Conservation (phyloP, 1,284 basidiomycete genomes). For the Rhodotorula sp. region DNA sequence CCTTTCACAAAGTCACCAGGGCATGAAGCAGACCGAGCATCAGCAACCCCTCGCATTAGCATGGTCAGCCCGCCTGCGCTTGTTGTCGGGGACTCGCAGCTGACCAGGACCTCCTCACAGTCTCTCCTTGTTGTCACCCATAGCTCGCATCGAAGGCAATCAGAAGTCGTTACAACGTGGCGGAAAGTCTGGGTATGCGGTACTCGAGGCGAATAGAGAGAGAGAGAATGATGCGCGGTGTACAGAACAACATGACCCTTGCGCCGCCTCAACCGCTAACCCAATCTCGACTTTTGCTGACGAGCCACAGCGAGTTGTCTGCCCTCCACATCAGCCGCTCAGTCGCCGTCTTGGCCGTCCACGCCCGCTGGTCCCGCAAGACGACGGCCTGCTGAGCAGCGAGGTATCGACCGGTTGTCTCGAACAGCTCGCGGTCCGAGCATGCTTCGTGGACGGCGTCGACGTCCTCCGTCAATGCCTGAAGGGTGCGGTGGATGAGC, state of each 20-base stretch:
- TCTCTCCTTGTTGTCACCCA: too few species aligned
- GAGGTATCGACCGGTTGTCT: conserved; percentile 75
- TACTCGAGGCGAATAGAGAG: too few species aligned
- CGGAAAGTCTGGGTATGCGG: too few species aligned
- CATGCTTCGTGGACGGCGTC: conserved; percentile 78
- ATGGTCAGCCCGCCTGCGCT: too few species aligned
- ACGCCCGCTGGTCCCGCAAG: conserved; percentile 83
- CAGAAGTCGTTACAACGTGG: too few species aligned
- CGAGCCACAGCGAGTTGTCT: conserved; percentile 77
- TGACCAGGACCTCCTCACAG: too few species aligned
- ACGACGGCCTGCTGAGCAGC: conserved; percentile 93
- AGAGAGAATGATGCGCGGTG: too few species aligned
- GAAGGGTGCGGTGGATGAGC: conserved; percentile 31
- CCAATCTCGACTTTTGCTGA: conserved; percentile 76
- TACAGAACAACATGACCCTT: too few species aligned
- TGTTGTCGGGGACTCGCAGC: too few species aligned
- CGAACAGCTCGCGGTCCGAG: conserved; percentile 84
- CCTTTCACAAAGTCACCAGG: not conserved
- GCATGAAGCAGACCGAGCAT: not conserved
- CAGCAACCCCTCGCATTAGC: too few species aligned
- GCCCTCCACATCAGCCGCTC: conserved; percentile 85
- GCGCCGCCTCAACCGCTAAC: conserved; percentile 46
- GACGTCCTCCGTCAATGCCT: conserved; percentile 74
- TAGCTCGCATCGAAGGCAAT: too few species aligned
- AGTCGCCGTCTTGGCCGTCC: conserved; percentile 80